A percentile compares a stretch with the other conserved stretches of the same genome.
phyloP scores from a whole-genome alignment of 495 filamentous ascomycete species.

The Penicillium coffeae region DNA sequence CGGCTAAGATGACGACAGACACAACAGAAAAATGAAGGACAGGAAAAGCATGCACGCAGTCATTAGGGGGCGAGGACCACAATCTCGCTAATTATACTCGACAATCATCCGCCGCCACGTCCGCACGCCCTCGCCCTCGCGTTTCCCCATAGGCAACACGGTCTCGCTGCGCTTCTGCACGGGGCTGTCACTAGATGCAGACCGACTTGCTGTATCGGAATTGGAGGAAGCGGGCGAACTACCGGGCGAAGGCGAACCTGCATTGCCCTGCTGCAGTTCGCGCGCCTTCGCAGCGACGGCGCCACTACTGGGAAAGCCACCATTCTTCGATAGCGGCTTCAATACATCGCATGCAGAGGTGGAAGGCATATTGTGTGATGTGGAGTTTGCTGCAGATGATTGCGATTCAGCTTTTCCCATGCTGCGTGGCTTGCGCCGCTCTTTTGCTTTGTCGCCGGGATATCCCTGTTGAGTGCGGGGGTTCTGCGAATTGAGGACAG shows the following conservation, averaged over 20 bases:
- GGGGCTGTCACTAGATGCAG: not conserved
- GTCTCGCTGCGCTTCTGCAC: slow-evolving; percentile 25
- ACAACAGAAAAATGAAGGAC: slow-evolving; percentile 1
- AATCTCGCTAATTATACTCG: slow-evolving; percentile 30
- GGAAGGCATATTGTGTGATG: slow-evolving; percentile 6
- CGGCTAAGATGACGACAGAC: not conserved
- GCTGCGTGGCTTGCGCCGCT: not conserved
- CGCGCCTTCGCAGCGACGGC: slow-evolving; percentile 18
- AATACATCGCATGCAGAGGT: slow-evolving; percentile 37
- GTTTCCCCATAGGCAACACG: slow-evolving; percentile 29
- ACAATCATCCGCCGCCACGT: slow-evolving; percentile 33
- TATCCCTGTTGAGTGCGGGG: not conserved
- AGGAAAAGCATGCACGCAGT: not conserved
- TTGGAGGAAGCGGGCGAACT: not conserved
- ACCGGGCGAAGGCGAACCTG: slow-evolving; percentile 1
- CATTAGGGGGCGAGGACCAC: not conserved
- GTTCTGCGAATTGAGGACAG: not conserved
- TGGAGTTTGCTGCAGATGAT: not conserved
- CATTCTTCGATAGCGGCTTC: slow-evolving; percentile 30
- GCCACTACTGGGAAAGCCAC: slow-evolving; percentile 29
- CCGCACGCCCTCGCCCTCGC: slow-evolving; percentile 28
- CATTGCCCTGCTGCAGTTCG: slow-evolving; percentile 11
- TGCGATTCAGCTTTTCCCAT: slow-evolving; percentile 18
- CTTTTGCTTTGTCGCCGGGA: not conserved
- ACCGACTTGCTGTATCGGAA: not conserved